phyloP scores from a whole-genome alignment of 2,329 filamentous ascomycete species.

The Hypoxylon sp. region DNA sequence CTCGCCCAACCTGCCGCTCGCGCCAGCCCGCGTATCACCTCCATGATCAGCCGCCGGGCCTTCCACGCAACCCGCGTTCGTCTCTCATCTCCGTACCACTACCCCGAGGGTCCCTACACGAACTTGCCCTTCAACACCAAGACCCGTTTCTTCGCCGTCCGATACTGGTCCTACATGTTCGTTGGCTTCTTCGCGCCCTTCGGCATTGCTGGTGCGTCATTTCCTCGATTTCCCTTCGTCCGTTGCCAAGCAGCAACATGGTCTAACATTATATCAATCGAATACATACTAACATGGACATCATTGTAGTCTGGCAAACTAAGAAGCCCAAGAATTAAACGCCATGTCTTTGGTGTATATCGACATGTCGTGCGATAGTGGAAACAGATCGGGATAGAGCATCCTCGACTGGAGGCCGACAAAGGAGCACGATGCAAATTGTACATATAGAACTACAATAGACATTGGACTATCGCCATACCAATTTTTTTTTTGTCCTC shows the following conservation, averaged over 20 bases:
- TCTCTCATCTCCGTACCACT: slow-evolving; percentile 94
- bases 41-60: slow-evolving; percentile 84
- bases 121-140: slow-evolving; percentile 98
- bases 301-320: slow-evolving; percentile 62
- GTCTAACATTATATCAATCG: background rate
- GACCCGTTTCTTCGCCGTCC: slow-evolving; percentile 83
- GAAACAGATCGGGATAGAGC: slow-evolving; percentile 3
- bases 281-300: slow-evolving; percentile 38
- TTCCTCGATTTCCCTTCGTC: slow-evolving; percentile 32
- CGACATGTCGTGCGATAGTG: background rate
- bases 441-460: slow-evolving; percentile 49
- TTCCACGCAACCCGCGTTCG: slow-evolving; percentile 92
- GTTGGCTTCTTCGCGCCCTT: slow-evolving; percentile 71
- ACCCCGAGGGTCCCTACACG: slow-evolving; percentile 92
- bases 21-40: slow-evolving; percentile 70
- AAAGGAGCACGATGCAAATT: slow-evolving; percentile 33
- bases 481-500: slow-evolving; percentile 37
- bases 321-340: slow-evolving; percentile 60
- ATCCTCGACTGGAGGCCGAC: slow-evolving; percentile 17
- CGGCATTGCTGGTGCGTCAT: slow-evolving; percentile 69
- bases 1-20: slow-evolving; percentile 76
- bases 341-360: slow-evolving; percentile 4
- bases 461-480: slow-evolving; percentile 39
- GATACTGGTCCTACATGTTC: slow-evolving; percentile 81
- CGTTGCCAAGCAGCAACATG: background rate